Evolutionary conservation across 164 flowering plant genomes (phyloP).

Genomic region (Sedum album): DNA sequence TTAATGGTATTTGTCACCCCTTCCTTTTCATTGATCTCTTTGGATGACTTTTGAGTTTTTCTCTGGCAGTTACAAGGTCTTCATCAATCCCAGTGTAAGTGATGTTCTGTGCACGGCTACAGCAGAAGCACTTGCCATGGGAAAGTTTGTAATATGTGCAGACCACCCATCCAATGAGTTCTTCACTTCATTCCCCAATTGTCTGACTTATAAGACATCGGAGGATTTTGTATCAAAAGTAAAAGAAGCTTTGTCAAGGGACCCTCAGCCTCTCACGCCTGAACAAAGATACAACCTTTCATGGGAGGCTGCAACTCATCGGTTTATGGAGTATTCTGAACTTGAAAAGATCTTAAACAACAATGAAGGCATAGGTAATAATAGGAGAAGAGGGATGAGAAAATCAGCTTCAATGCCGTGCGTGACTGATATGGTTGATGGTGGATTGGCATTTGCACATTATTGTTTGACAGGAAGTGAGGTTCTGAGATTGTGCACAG

Average conservation of each 20-base stretch:
- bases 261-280: constrained; percentile 77
- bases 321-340: constrained; percentile 82
- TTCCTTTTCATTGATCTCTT: constrained; percentile 10
- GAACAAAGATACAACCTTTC: constrained; percentile 78
- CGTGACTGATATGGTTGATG: constrained; percentile 62
- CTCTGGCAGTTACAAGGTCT: constrained; percentile 81
- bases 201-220: constrained; percentile 84
- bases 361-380: constrained; percentile 9
- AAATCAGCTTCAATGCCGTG: constrained; percentile 65
- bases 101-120: constrained; percentile 92
- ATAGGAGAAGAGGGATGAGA: constrained; percentile 15
- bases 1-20: too few relatives aligned
- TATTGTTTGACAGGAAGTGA: constrained; percentile 84
- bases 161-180: constrained; percentile 96
- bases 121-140: constrained; percentile 99
- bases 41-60: neutral
- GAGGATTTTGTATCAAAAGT: constrained; percentile 87
- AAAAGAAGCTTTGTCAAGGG: constrained; percentile 69
- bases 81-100: constrained; percentile 95
- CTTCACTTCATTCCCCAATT: constrained; percentile 89
- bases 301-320: constrained; percentile 98
- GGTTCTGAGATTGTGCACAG: constrained; percentile 65
- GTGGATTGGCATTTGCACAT: constrained; percentile 85
- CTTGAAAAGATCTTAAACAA: constrained; percentile 49
- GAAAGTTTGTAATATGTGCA: constrained; percentile 95